Percentiles rank a stretch among this genome's conserved stretches.
These are phyloP conservation scores for Orychophragmus violaceus DNA, from an alignment of 345 rosid genomes.

Conservation along the genomic window DNA sequence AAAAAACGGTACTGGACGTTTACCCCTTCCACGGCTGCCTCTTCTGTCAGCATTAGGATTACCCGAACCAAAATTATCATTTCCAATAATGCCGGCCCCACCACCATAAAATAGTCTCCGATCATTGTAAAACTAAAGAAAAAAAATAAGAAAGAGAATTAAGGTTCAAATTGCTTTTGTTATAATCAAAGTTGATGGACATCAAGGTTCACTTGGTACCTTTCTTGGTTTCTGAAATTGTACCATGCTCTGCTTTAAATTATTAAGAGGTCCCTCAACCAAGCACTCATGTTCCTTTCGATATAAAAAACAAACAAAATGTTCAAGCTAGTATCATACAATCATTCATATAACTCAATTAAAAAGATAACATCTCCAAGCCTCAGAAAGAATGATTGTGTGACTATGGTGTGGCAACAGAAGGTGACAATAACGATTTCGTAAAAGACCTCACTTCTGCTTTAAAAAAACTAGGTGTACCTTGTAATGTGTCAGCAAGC, in stretches of 20 bases:
- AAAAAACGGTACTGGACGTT: constrained; percentile 1
- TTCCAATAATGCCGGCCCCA: constrained; percentile 71
- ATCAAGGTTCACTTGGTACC: constrained; percentile 36
- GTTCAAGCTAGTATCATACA: not conserved
- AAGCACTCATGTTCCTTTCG: constrained; percentile 89
- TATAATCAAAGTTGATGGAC: not conserved
- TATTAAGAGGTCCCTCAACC: constrained; percentile 98
- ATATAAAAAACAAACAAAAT: not conserved
- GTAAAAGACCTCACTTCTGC: not conserved
- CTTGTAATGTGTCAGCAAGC: constrained; percentile 96
- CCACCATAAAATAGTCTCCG: constrained; percentile 78
- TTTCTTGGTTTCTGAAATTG: constrained; percentile 98
- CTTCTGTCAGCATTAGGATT: constrained; percentile 72
- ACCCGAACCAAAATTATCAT: constrained; percentile 65
- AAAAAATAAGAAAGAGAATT: not conserved
- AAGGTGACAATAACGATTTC: not conserved
- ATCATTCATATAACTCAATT: not conserved
- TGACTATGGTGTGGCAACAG: not conserved
- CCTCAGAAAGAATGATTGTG: not conserved
- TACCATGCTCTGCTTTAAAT: constrained; percentile 98
- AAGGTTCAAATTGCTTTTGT: not conserved
- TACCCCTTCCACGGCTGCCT: constrained; percentile 78
- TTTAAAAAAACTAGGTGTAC: constrained; percentile 30
- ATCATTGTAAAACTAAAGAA: constrained; percentile 88
- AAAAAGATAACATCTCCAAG: not conserved